phyloP scores from a whole-genome alignment of 805 yeast genomes.

The Citeromyces matritensis region DNA sequence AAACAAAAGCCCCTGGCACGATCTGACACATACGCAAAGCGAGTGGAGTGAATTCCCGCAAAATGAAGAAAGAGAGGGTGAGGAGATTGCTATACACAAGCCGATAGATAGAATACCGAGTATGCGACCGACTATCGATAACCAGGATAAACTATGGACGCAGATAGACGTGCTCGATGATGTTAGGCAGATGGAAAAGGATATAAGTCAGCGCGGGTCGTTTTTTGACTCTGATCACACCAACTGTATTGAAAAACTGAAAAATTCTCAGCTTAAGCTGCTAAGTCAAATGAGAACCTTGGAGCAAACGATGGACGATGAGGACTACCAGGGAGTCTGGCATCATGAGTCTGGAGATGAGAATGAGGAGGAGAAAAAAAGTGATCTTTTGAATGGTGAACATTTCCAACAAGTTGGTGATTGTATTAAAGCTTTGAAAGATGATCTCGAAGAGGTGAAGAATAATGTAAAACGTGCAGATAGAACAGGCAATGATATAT shows the following conservation, averaged over 20 bases:
- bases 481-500: slow-evolving; percentile 23
- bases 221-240: slow-evolving; percentile 37
- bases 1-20: not conserved
- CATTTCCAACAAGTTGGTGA: slow-evolving; percentile 35
- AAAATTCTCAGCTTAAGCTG: slow-evolving; percentile 38
- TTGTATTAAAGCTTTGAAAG: slow-evolving; percentile 32
- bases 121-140: slow-evolving; percentile 42
- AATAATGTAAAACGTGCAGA: slow-evolving; percentile 31
- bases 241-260: slow-evolving; percentile 32
- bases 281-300: slow-evolving; percentile 16
- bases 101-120: slow-evolving; percentile 34
- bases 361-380: slow-evolving; percentile 4
- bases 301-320: slow-evolving; percentile 10
- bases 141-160: slow-evolving; percentile 73
- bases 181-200: slow-evolving; percentile 42
- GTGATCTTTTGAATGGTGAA: slow-evolving; percentile 26
- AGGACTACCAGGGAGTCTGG: slow-evolving; percentile 15
- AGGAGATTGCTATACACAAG: slow-evolving; percentile 10
- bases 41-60: not conserved
- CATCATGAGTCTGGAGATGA: slow-evolving; percentile 5
- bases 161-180: slow-evolving; percentile 79
- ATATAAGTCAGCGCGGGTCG: slow-evolving; percentile 24
- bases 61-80: slow-evolving; percentile 1
- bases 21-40: not conserved
- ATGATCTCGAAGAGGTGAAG: slow-evolving; percentile 35